Evolutionary conservation across 2,329 filamentous ascomycete species (phyloP).

Genomic region (Coniochaeta sp.): DNA sequence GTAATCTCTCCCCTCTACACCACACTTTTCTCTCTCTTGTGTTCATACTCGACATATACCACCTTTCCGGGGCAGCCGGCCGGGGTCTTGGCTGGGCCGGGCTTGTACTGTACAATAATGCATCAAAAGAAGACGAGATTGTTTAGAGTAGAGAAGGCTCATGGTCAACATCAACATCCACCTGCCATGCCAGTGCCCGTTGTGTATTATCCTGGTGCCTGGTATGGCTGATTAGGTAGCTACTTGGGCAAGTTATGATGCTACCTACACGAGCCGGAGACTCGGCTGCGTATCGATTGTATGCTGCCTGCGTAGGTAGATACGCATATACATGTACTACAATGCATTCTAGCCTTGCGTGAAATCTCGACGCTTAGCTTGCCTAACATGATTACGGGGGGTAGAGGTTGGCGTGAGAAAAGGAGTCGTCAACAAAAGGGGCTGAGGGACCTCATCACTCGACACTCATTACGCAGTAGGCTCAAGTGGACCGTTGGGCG

Average conservation of each 20-base stretch:
- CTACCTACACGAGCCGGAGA: neutral
- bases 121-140: constrained; percentile 8
- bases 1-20: constrained; percentile 29
- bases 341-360: no score
- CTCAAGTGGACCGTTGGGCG: neutral
- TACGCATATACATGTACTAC: no score
- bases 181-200: neutral
- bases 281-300: neutral
- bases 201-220: neutral
- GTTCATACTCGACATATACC: constrained; percentile 17
- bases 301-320: no score
- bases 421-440: neutral
- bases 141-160: constrained; percentile 1
- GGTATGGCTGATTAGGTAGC: neutral
- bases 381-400: no score
- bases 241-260: neutral
- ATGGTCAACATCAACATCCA: neutral
- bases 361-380: neutral
- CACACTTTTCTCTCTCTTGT: constrained; percentile 16
- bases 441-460: neutral
- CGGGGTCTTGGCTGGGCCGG: constrained; percentile 10
- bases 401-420: no score
- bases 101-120: constrained; percentile 22
- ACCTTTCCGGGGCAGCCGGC: neutral
- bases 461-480: no score